These are phyloP conservation scores for Cyanodermella asteris DNA, from an alignment of 2,329 filamentous ascomycete species.

Conservation along the genomic window DNA sequence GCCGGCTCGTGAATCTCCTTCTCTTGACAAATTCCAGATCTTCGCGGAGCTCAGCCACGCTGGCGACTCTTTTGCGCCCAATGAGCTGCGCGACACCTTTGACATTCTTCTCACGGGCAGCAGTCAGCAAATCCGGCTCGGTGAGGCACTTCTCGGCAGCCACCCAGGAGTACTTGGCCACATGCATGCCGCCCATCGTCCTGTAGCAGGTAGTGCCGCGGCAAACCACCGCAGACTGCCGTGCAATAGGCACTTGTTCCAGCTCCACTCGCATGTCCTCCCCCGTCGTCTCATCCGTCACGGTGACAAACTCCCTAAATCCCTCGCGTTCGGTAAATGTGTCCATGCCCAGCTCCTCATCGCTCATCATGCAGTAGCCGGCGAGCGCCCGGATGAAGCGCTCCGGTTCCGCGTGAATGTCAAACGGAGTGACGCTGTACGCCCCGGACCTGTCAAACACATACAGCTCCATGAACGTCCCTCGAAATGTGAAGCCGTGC, in stretches of 20 bases:
- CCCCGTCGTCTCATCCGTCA: constrained; percentile 3
- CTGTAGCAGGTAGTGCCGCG: constrained; percentile 11
- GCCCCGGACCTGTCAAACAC: constrained; percentile 15
- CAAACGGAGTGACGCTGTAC: constrained; percentile 13
- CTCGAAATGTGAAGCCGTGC: constrained; percentile 12
- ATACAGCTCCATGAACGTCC: constrained; percentile 9
- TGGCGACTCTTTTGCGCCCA: constrained; percentile 11
- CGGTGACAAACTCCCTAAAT: constrained; percentile 4
- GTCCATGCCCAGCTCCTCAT: constrained; percentile 13
- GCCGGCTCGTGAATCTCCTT: no score
- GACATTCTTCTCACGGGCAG: constrained; percentile 9
- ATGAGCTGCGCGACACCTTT: constrained; percentile 11
- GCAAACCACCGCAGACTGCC: constrained; percentile 8
- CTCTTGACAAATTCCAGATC: constrained; percentile 10
- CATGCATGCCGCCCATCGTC: constrained; percentile 6
- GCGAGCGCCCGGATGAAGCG: constrained; percentile 12
- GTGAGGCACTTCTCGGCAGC: constrained; percentile 11
- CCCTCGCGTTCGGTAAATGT: constrained; percentile 10
- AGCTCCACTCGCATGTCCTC: constrained; percentile 4
- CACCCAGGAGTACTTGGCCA: constrained; percentile 16
- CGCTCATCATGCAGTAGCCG: constrained; percentile 14
- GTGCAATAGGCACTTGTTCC: constrained; percentile 2
- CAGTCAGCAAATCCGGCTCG: constrained; percentile 12
- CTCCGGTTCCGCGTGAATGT: constrained; percentile 13
- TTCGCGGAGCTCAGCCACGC: constrained; percentile 10